Evolutionary conservation across 2,329 filamentous ascomycete species (phyloP).

Genomic region (Ophiostoma triangulosporum): DNA sequence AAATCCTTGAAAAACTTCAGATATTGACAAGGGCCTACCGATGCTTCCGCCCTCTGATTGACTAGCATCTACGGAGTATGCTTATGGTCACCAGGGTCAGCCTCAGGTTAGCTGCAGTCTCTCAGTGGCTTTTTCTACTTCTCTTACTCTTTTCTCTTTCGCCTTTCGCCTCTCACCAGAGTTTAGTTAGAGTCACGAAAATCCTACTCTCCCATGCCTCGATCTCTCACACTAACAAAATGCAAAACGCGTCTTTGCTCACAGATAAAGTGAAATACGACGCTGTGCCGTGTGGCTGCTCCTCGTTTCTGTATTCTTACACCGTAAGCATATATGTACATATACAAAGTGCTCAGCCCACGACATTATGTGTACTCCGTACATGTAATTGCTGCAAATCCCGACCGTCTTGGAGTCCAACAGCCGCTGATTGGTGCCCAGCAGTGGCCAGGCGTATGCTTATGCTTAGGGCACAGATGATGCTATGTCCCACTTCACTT

Average conservation of each 20-base stretch:
- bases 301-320: neutral
- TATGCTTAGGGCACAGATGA: no score
- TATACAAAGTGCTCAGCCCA: no score
- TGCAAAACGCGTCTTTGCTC: constrained; percentile 3
- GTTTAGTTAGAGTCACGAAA: constrained; percentile 9
- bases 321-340: no score
- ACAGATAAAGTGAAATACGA: constrained; percentile 6
- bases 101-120: neutral
- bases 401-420: no score
- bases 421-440: no score
- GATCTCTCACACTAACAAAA: neutral
- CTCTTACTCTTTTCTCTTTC: neutral
- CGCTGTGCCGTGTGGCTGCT: no score
- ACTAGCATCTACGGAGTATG: neutral
- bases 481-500: no score
- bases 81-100: neutral
- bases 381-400: no score
- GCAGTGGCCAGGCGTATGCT: no score
- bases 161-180: neutral
- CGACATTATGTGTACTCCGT: no score
- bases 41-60: neutral
- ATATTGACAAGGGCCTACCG: neutral
- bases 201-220: neutral
- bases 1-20: neutral
- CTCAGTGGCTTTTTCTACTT: no score